A percentile compares a stretch with the other conserved stretches of the same genome.
Evolutionary conservation across 192 early-diverging fungal genomes (phyloP).

Genomic region (Geranomyces michiganensis): DNA sequence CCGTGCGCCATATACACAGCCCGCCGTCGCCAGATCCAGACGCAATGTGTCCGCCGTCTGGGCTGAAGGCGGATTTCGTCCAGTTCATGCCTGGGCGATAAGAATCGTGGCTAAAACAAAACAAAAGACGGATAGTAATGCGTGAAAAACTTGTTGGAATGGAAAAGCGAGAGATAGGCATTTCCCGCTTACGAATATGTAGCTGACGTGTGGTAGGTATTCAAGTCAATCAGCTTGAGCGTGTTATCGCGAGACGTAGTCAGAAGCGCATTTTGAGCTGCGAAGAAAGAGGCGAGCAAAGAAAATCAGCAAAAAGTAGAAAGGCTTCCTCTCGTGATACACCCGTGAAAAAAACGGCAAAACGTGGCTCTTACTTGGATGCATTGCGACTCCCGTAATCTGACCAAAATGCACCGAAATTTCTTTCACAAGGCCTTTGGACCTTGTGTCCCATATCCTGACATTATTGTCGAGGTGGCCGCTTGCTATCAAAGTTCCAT

Average conservation of each 20-base stretch:
- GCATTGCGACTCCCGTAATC: slow-evolving; percentile 82
- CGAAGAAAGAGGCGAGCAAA: not conserved
- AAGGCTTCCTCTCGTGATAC: not conserved
- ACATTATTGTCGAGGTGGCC: slow-evolving; percentile 95
- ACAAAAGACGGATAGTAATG: slow-evolving; percentile 4
- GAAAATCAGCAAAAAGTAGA: too few relatives aligned
- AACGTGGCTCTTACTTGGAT: slow-evolving; percentile 54
- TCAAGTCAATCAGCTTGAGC: slow-evolving; percentile 78
- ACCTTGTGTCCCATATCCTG: slow-evolving; percentile 86
- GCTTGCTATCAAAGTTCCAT: slow-evolving; percentile 79
- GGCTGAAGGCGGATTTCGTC: slow-evolving; percentile 85
- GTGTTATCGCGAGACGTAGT: slow-evolving; percentile 96
- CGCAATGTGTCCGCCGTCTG: slow-evolving; percentile 81
- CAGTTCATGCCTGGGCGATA: slow-evolving; percentile 88
- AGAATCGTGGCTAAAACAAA: slow-evolving; percentile 57
- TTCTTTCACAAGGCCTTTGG: slow-evolving; percentile 81
- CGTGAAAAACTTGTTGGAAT: too few relatives aligned
- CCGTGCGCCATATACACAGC: slow-evolving; percentile 75
- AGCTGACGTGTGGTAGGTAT: slow-evolving; percentile 72
- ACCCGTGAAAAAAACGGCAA: not conserved
- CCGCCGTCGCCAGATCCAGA: slow-evolving; percentile 81
- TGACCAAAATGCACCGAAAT: slow-evolving; percentile 85
- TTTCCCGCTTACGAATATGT: slow-evolving; percentile 58
- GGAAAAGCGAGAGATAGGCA: not conserved
- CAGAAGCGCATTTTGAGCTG: slow-evolving; percentile 73